Evolutionary conservation across 345 rosid genomes (phyloP).

Genomic region (Eutrema yunnanense): DNA sequence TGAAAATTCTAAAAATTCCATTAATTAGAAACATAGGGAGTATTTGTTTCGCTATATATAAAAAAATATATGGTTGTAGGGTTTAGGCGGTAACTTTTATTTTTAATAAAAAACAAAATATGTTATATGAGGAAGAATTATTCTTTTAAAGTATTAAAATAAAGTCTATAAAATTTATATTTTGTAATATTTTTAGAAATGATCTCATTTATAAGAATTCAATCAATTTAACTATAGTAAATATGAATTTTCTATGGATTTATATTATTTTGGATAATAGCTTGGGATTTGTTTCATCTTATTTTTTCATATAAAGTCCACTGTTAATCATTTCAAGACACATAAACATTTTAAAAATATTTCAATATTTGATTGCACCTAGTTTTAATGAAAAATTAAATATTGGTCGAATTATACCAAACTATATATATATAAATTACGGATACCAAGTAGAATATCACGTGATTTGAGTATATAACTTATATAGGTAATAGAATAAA

Average conservation of each 20-base stretch:
- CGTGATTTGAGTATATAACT: background rate
- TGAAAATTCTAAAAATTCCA: too few species aligned
- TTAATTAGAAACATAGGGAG: too few species aligned
- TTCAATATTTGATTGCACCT: background rate
- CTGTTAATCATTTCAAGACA: background rate
- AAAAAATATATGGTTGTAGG: too few species aligned
- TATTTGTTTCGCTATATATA: too few species aligned
- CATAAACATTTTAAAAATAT: background rate
- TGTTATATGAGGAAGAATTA: too few species aligned
- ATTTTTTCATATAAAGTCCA: background rate
- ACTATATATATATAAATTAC: background rate
- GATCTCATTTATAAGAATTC: too few species aligned
- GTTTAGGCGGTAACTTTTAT: too few species aligned
- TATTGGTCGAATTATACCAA: background rate
- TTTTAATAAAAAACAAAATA: too few species aligned
- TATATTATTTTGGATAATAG: background rate
- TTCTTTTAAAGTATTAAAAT: too few species aligned
- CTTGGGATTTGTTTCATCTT: background rate
- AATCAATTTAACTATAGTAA: background rate
- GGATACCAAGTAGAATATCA: background rate
- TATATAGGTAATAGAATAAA: background rate
- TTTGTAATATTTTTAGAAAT: too few species aligned
- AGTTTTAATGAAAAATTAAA: background rate
- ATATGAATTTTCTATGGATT: background rate
- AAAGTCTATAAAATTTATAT: background rate